A percentile compares a stretch with the other conserved stretches of the same genome.
Evolutionary conservation across 2,329 filamentous ascomycete species (phyloP).

Genomic region (Cladobotryum mycophilum): DNA sequence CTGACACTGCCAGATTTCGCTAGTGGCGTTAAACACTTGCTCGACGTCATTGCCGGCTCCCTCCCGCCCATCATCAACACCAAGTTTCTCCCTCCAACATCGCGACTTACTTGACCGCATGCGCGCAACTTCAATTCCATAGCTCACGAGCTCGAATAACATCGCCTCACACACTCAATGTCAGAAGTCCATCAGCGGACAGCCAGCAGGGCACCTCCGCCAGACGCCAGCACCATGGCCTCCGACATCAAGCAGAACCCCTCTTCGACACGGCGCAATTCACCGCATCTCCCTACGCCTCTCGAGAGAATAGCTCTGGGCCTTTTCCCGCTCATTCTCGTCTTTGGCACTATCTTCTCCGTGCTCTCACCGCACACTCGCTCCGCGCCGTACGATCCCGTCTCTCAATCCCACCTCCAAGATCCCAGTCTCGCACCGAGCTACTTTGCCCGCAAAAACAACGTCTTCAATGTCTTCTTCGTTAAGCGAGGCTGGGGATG

Average conservation of each 20-base stretch:
- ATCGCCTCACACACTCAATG: not conserved
- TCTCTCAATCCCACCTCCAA: slow-evolving; percentile 57
- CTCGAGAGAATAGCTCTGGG: slow-evolving; percentile 59
- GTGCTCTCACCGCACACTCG: slow-evolving; percentile 67
- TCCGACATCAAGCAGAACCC: not conserved
- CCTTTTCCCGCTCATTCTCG: slow-evolving; percentile 70
- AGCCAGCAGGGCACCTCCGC: slow-evolving; percentile 13
- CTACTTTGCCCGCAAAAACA: slow-evolving; percentile 93
- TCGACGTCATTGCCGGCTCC: not conserved
- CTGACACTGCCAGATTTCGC: not conserved
- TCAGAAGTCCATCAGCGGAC: not conserved
- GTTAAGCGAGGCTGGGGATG: slow-evolving; percentile 95
- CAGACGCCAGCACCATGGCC: slow-evolving; percentile 9
- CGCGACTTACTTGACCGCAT: not conserved
- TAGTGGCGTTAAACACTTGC: not conserved
- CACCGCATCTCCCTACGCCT: slow-evolving; percentile 62
- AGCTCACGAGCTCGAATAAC: not conserved
- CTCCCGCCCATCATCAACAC: not conserved
- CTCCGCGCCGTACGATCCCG: slow-evolving; percentile 54
- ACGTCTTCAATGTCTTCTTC: slow-evolving; percentile 86
- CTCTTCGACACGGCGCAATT: slow-evolving; percentile 6
- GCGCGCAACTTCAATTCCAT: not conserved
- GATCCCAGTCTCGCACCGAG: slow-evolving; percentile 54
- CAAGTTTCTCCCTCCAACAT: not conserved
- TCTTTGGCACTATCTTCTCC: slow-evolving; percentile 77